A percentile compares a stretch with the other conserved stretches of the same genome.
Evolutionary conservation across 23 red algal species (phyloP).

Genomic region (Chondrus crispus): DNA sequence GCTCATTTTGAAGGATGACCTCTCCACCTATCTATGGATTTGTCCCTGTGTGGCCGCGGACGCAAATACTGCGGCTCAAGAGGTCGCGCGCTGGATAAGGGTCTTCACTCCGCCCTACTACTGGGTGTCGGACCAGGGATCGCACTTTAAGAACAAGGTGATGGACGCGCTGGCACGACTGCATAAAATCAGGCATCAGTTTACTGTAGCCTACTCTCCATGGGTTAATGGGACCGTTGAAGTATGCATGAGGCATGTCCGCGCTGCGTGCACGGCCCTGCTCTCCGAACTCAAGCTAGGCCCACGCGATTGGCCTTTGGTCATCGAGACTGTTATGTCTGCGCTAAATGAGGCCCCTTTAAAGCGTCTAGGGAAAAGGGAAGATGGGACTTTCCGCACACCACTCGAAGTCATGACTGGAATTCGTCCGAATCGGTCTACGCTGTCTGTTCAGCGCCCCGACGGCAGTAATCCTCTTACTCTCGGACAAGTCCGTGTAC

Average conservation of each 20-base stretch:
- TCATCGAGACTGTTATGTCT: background rate
- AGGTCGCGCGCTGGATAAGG: background rate
- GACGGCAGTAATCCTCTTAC: too few species aligned
- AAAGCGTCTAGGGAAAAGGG: background rate
- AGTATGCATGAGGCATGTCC: background rate
- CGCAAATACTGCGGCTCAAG: background rate
- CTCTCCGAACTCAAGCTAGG: background rate
- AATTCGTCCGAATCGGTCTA: background rate
- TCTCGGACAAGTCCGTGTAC: too few species aligned
- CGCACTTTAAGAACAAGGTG: constrained; percentile 23
- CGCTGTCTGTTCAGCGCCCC: background rate
- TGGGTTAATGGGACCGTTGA: constrained; percentile 28
- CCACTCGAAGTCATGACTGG: constrained; percentile 29
- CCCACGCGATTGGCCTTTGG: background rate
- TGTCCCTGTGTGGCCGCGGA: background rate
- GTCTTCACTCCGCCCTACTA: background rate
- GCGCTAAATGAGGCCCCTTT: constrained; percentile 25
- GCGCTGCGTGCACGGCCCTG: background rate
- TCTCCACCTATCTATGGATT: background rate
- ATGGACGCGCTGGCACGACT: background rate
- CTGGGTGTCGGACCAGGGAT: constrained; percentile 19
- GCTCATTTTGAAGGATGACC: constrained; percentile 23
- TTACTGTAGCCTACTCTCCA: constrained; percentile 18
- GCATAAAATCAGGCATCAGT: background rate
- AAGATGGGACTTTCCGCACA: background rate